Conservation (phyloP, 371 early-diverging fungal species). For the Apophysomyces sp. region DNA sequence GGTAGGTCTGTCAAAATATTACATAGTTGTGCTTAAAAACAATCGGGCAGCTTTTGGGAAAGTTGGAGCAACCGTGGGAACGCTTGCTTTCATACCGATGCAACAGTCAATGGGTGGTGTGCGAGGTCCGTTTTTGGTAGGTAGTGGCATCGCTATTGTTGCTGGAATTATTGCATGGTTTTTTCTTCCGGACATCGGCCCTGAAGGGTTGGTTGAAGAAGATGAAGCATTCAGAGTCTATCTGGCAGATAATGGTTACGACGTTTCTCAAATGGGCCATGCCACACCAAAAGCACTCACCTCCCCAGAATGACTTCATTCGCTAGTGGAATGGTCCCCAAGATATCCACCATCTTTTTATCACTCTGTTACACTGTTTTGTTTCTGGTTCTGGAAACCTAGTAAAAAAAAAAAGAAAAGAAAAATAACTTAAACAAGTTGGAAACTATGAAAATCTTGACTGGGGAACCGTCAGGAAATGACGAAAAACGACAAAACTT, state of each 20-base stretch:
- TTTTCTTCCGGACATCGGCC: slow-evolving; percentile 24
- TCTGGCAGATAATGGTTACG: slow-evolving; percentile 43
- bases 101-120: slow-evolving; percentile 22
- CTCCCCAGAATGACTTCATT: background rate
- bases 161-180: slow-evolving; percentile 26
- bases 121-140: slow-evolving; percentile 29
- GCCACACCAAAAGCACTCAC: background rate
- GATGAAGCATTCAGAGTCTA: slow-evolving; percentile 50
- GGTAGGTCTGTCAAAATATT: background rate
- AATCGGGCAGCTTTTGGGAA: slow-evolving; percentile 33
- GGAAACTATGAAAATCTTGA: background rate
- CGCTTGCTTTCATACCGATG: slow-evolving; percentile 32
- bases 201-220: slow-evolving; percentile 41
- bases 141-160: slow-evolving; percentile 28
- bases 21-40: slow-evolving; percentile 11
- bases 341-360: background rate
- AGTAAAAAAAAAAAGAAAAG: background rate
- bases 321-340: background rate
- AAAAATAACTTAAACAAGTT: background rate
- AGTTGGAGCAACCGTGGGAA: slow-evolving; percentile 43
- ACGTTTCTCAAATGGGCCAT: slow-evolving; percentile 35
- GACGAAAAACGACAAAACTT: no score
- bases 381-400: background rate
- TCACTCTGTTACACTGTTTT: background rate
- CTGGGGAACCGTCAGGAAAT: no score